A percentile compares a stretch with the other conserved stretches of the same genome.
These are phyloP conservation scores for Schizophyllum amplum DNA, from an alignment of 1,284 basidiomycete genomes.

Conservation along the genomic window DNA sequence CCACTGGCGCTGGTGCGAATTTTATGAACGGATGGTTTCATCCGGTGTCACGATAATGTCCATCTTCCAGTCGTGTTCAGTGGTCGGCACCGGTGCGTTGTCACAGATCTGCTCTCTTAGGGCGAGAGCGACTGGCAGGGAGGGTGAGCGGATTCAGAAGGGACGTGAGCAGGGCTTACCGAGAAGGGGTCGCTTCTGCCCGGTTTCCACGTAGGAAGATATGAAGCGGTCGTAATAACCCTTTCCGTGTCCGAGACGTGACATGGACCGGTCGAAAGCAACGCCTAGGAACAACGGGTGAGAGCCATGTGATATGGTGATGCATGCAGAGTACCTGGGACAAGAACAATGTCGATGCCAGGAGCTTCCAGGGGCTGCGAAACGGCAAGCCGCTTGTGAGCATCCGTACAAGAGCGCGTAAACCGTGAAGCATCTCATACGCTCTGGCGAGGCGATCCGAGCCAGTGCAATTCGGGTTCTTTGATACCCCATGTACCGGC, in stretches of 20 bases:
- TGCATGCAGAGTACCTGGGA: slow-evolving; percentile 45
- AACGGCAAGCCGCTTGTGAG: neutral
- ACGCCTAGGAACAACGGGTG: slow-evolving; percentile 39
- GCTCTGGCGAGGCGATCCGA: slow-evolving; percentile 34
- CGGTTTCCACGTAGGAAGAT: slow-evolving; percentile 36
- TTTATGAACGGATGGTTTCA: slow-evolving; percentile 14
- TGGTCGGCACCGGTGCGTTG: slow-evolving; percentile 44
- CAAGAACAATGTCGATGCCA: slow-evolving; percentile 54
- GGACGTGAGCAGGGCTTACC: slow-evolving; percentile 28
- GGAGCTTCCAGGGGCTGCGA: slow-evolving; percentile 31
- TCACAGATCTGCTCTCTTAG: slow-evolving; percentile 60
- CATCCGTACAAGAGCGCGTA: neutral
- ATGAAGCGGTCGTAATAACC: slow-evolving; percentile 76
- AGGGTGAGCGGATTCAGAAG: slow-evolving; percentile 1
- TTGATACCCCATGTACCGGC: slow-evolving; percentile 66
- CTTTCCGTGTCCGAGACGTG: slow-evolving; percentile 71
- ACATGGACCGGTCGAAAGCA: slow-evolving; percentile 65
- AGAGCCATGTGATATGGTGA: neutral
- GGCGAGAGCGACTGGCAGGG: slow-evolving; percentile 47
- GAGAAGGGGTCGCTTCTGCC: slow-evolving; percentile 39
- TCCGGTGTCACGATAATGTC: slow-evolving; percentile 58
- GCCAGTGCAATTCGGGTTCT: slow-evolving; percentile 47
- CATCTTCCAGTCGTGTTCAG: slow-evolving; percentile 58
- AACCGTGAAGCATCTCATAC: slow-evolving; percentile 32
- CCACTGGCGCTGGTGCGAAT: neutral